Conservation (phyloP, 192 early-diverging fungal species). For the Coemansia sp. region DNA sequence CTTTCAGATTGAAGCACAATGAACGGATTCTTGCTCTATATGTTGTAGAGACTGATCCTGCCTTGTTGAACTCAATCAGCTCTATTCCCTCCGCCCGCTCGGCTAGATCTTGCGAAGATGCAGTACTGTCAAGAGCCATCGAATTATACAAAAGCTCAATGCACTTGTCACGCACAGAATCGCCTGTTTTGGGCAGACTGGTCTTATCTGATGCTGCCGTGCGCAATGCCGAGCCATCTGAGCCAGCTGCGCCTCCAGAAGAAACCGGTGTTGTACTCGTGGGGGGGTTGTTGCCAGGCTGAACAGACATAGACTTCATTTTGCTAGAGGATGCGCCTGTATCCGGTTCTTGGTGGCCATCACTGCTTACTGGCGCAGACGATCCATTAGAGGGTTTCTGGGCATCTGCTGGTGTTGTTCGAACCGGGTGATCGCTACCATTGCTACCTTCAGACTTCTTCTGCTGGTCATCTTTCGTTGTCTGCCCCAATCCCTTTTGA, state of each 20-base stretch:
- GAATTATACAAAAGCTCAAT: conserved; percentile 82
- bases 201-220: conserved; percentile 48
- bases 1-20: conserved; percentile 73
- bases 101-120: conserved; percentile 57
- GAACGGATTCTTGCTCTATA: conserved; percentile 80
- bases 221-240: conserved; percentile 12
- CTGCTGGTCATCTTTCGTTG: not conserved
- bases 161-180: conserved; percentile 71
- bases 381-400: not conserved
- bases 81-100: conserved; percentile 65
- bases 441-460: conserved; percentile 3
- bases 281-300: not conserved
- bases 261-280: not conserved
- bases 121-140: conserved; percentile 55
- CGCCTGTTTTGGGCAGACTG: conserved; percentile 55
- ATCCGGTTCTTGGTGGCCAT: not conserved
- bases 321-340: not conserved
- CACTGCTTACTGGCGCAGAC: not conserved
- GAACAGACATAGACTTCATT: not conserved
- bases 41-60: conserved; percentile 49
- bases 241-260: not conserved
- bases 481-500: not conserved
- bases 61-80: conserved; percentile 59
- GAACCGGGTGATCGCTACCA: not conserved
- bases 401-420: not conserved